These are phyloP conservation scores for Pilaira anomala DNA, from an alignment of 192 early-diverging fungal genomes.

Conservation along the genomic window DNA sequence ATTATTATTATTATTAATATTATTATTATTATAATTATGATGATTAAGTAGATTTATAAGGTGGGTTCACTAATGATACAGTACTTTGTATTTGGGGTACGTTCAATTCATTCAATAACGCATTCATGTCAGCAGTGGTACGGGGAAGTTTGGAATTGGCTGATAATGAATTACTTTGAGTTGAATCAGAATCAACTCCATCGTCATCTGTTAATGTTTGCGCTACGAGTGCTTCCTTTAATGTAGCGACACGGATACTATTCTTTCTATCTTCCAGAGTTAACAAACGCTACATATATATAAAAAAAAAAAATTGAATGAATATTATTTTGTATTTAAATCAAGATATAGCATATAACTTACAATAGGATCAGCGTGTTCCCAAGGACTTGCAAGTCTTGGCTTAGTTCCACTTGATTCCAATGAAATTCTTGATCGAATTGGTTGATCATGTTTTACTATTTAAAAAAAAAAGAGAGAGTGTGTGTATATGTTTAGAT, in stretches of 20 bases:
- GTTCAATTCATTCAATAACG: constrained; percentile 18
- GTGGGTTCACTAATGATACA: constrained; percentile 24
- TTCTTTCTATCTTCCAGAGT: constrained; percentile 2
- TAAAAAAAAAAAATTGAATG: background rate
- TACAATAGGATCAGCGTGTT: constrained; percentile 15
- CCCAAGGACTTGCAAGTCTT: constrained; percentile 27
- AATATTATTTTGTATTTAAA: background rate
- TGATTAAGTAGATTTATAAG: constrained; percentile 12
- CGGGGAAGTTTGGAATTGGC: background rate
- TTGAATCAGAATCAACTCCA: constrained; percentile 14
- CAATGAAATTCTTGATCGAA: background rate
- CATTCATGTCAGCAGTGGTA: constrained; percentile 11
- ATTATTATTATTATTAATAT: too few species aligned
- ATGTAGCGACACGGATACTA: constrained; percentile 7
- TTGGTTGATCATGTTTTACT: constrained; percentile 11
- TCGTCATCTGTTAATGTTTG: background rate
- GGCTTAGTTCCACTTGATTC: constrained; percentile 19
- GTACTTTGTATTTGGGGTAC: constrained; percentile 10
- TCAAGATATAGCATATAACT: too few species aligned
- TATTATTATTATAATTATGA: too few species aligned
- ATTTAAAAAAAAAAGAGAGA: background rate
- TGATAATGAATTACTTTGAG: background rate
- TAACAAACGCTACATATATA: background rate
- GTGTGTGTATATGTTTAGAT: too few species aligned
- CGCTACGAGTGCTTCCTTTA: constrained; percentile 12